A percentile compares a stretch with the other conserved stretches of the same genome.
These are phyloP conservation scores for Salix viminalis DNA, from an alignment of 345 rosid species.

Conservation along the genomic window DNA sequence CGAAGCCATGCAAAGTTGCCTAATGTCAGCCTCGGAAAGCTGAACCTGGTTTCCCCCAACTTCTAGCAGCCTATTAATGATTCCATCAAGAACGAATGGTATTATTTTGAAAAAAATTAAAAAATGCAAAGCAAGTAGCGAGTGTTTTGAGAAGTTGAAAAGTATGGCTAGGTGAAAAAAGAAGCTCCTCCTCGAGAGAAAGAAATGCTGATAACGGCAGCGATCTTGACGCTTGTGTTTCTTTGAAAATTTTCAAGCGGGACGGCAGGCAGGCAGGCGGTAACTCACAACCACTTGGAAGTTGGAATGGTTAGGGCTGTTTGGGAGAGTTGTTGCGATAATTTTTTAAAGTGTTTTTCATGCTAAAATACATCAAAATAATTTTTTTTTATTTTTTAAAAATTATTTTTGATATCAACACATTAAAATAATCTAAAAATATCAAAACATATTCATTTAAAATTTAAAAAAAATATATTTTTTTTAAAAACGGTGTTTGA, in stretches of 20 bases:
- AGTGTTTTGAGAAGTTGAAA: background rate
- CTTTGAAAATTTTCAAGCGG: background rate
- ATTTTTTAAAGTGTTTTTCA: too few species aligned
- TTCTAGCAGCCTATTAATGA: constrained; percentile 23
- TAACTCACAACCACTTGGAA: background rate
- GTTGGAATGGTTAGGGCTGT: too few species aligned
- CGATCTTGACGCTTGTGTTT: background rate
- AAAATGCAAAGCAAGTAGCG: background rate
- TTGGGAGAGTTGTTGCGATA: too few species aligned
- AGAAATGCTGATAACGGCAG: background rate
- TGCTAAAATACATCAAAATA: too few species aligned
- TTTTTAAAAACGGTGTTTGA: too few species aligned
- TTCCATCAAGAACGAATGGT: constrained; percentile 15
- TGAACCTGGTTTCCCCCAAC: constrained; percentile 28
- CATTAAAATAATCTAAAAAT: too few species aligned
- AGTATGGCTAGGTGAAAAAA: background rate
- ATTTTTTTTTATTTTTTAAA: too few species aligned
- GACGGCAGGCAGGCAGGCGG: background rate
- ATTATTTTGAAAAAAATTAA: background rate
- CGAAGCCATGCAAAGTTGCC: constrained; percentile 23
- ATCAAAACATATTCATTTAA: too few species aligned
- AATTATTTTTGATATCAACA: too few species aligned
- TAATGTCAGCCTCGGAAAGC: constrained; percentile 29
- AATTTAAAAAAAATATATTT: too few species aligned
- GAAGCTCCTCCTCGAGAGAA: background rate